Base-by-base conservation (phyloP, 208 protist species). In the Strigomonas galati region DNA sequence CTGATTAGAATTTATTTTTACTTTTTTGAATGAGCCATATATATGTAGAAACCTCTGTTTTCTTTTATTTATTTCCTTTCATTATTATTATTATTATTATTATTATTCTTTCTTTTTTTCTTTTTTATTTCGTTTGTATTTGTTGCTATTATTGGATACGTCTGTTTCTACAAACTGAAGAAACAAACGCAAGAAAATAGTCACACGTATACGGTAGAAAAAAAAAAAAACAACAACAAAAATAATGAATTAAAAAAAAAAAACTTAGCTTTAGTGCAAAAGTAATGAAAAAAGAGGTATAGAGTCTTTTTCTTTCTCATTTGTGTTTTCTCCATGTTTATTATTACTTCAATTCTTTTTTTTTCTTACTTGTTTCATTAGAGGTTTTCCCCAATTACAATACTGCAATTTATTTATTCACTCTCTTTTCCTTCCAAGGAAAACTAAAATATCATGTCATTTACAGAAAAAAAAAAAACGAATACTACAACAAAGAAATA, bases 181-280 rank as follows among this genome's bases (percentile, higher is more conserved):
- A 9, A 19, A 27, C 23, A 19, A 9, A 27, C 9, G 53, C 26
- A 10, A 5, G 5, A 58, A 9, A 58, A 58, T 27, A 15, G 24
- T 17, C 53, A 4, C 7, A 15, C 28, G 5, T 7, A 28, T 6
- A 15, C 31, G 26, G 31, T 7, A 60, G 28, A 64, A 27, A 52
- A 26, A 64, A 64, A 64, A 35, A 51, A 31, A 61, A 32, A 61
- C 12, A 61, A 35, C 52, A 28, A 32, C 6, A 51, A 17, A 51
- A 64, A 70, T 17, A 65, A 53, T 67, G 23, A 69, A 26, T 69
- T 28, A 70, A 55, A 58, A 24, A 78, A 27, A 3, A 31, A 62
- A 32, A 40, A 40, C 35, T 40, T 40, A 4, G 4, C 35, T 40
- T 40, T 40, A 4, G 7, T 40, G 35, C 10, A 14, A 40, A 40